Percentiles rank a stretch among this genome's conserved stretches.
Evolutionary conservation across 305 asterid genomes (phyloP).

Genomic region (Nicotiana rustica): DNA sequence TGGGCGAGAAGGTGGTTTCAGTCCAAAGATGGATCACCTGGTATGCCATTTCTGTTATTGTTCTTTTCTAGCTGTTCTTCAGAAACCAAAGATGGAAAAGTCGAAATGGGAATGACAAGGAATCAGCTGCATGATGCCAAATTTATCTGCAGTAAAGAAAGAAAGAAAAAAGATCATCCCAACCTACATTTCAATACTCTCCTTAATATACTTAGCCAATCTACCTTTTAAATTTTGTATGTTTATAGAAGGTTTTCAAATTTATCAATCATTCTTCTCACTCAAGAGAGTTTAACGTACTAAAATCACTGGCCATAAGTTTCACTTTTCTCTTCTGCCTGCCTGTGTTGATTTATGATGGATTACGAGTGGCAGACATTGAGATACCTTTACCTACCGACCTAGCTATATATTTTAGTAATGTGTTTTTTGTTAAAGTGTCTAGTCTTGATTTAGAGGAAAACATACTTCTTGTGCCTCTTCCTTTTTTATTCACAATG

Average conservation of each 20-base stretch:
- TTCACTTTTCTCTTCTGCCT: conserved; percentile 9
- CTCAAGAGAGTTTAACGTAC: background rate
- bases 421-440: background rate
- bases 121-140: conserved; percentile 19
- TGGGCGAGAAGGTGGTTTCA: conserved; percentile 74
- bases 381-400: background rate
- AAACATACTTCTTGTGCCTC: background rate
- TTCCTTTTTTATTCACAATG: conserved; percentile 7
- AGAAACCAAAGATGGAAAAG: background rate
- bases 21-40: conserved; percentile 99
- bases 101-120: conserved; percentile 15
- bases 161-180: background rate
- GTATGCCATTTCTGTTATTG: conserved; percentile 49
- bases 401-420: background rate
- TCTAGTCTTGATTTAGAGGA: conserved; percentile 5
- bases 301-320: conserved; percentile 12
- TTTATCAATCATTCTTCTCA: background rate
- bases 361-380: background rate
- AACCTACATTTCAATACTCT: background rate
- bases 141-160: background rate
- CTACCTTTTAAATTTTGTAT: conserved; percentile 11
- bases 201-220: conserved; percentile 12
- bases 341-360: background rate
- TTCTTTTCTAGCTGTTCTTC: background rate
- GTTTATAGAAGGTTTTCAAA: background rate